Evolutionary conservation across 2,329 filamentous ascomycete species (phyloP).

Genomic region (Xylariaceae sp.): DNA sequence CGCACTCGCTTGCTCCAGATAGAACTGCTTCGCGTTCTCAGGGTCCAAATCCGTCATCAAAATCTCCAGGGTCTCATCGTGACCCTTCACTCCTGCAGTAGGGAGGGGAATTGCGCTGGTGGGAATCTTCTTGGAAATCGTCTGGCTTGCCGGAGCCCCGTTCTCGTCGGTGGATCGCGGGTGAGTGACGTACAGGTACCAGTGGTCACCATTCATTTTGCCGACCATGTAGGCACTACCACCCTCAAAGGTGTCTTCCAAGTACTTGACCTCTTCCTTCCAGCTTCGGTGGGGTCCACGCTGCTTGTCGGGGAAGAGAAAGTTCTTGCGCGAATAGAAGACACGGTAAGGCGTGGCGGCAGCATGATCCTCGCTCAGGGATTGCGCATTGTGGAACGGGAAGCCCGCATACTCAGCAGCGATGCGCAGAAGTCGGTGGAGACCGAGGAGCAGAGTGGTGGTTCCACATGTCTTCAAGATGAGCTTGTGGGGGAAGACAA

Average conservation of each 20-base stretch:
- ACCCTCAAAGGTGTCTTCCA: constrained; percentile 85
- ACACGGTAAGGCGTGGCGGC: constrained; percentile 89
- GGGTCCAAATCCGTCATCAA: constrained; percentile 67
- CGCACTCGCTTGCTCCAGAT: constrained; percentile 70
- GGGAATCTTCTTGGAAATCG: constrained; percentile 52
- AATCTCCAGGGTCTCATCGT: constrained; percentile 73
- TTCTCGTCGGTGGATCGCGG: constrained; percentile 67
- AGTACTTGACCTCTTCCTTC: constrained; percentile 88
- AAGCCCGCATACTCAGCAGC: constrained; percentile 87
- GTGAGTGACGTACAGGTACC: constrained; percentile 95
- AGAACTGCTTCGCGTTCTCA: constrained; percentile 66
- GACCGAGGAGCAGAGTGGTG: constrained; percentile 82
- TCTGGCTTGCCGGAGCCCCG: constrained; percentile 32
- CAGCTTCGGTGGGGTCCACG: constrained; percentile 93
- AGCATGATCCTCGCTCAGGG: constrained; percentile 61
- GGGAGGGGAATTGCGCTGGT: constrained; percentile 41
- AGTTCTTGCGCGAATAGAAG: constrained; percentile 99
- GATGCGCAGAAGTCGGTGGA: constrained; percentile 88
- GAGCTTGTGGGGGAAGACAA: constrained; percentile 98
- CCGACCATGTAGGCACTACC: constrained; percentile 99
- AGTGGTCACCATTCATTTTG: constrained; percentile 99
- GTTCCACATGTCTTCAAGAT: constrained; percentile 98
- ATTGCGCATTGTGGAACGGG: constrained; percentile 66
- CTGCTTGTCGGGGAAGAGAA: constrained; percentile 91
- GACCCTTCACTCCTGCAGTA: constrained; percentile 39